A percentile compares a stretch with the other conserved stretches of the same genome.
Evolutionary conservation across 164 flowering plant genomes (phyloP).

Genomic region (Echeveria elegans): DNA sequence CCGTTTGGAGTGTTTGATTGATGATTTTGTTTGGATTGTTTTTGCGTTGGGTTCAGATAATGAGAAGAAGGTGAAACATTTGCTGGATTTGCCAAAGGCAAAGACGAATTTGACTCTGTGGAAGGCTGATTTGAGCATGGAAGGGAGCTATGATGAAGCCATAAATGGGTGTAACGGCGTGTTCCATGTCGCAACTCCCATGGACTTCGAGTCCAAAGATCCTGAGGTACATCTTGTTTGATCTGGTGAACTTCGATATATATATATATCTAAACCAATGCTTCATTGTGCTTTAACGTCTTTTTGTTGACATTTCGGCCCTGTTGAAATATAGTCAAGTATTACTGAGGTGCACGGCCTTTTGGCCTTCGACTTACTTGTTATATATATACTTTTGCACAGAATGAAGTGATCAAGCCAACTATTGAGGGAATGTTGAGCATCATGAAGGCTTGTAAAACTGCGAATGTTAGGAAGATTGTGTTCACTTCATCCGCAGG

Average conservation of each 20-base stretch:
- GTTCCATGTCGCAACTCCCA: constrained; percentile 77
- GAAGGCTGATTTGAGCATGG: constrained; percentile 51
- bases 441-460: constrained; percentile 45
- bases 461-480: constrained; percentile 32
- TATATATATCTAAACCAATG: background rate
- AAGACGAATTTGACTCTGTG: constrained; percentile 42
- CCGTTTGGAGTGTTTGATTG: background rate
- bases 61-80: constrained; percentile 52
- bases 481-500: constrained; percentile 65
- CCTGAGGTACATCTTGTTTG: constrained; percentile 40
- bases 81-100: constrained; percentile 52
- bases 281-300: no score
- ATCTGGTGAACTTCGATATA: background rate
- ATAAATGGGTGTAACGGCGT: constrained; percentile 60
- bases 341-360: no score
- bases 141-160: constrained; percentile 68
- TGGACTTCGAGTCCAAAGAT: constrained; percentile 65
- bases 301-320: no score
- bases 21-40: background rate
- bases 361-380: background rate
- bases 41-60: constrained; percentile 26
- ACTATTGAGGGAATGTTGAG: constrained; percentile 37
- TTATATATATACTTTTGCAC: constrained; percentile 6
- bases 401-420: constrained; percentile 69
- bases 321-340: no score